A percentile compares a stretch with the other conserved stretches of the same genome.
Conservation (phyloP, 139 green algal species). For the Chlorella sp. region DNA sequence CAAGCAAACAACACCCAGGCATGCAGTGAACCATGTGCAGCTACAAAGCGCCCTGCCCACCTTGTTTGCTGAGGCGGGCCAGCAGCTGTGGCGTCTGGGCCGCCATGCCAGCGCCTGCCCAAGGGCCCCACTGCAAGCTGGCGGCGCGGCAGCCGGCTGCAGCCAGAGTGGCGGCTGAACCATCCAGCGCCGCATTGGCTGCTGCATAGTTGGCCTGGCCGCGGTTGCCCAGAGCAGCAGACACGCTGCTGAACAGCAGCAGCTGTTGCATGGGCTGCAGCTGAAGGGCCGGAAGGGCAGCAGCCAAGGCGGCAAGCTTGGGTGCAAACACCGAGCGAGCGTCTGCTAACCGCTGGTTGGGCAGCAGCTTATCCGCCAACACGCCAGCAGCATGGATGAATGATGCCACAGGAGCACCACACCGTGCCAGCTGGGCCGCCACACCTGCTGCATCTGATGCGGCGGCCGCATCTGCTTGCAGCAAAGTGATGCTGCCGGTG, state of each 20-base stretch:
- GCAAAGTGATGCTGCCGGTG: not conserved
- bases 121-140: slow-evolving; percentile 55
- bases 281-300: slow-evolving; percentile 14
- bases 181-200: slow-evolving; percentile 49
- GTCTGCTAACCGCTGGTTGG: slow-evolving; percentile 46
- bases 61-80: slow-evolving; percentile 60
- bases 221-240: slow-evolving; percentile 35
- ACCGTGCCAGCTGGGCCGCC: not conserved
- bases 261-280: slow-evolving; percentile 4
- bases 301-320: slow-evolving; percentile 46
- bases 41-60: slow-evolving; percentile 40
- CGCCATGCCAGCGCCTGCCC: slow-evolving; percentile 79
- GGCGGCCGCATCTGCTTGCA: not conserved
- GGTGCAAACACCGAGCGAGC: slow-evolving; percentile 50
- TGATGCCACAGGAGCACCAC: not conserved
- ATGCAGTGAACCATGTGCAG: not conserved
- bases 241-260: slow-evolving; percentile 45
- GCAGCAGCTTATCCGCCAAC: slow-evolving; percentile 71
- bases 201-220: slow-evolving; percentile 63
- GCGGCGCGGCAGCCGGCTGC: slow-evolving; percentile 1
- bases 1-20: no score
- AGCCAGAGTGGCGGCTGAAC: not conserved
- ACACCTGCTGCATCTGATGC: not conserved
- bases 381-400: slow-evolving; percentile 74
- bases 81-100: slow-evolving; percentile 23